Conservation (phyloP, 2,329 filamentous ascomycete species). For the Ascochyta lentis region DNA sequence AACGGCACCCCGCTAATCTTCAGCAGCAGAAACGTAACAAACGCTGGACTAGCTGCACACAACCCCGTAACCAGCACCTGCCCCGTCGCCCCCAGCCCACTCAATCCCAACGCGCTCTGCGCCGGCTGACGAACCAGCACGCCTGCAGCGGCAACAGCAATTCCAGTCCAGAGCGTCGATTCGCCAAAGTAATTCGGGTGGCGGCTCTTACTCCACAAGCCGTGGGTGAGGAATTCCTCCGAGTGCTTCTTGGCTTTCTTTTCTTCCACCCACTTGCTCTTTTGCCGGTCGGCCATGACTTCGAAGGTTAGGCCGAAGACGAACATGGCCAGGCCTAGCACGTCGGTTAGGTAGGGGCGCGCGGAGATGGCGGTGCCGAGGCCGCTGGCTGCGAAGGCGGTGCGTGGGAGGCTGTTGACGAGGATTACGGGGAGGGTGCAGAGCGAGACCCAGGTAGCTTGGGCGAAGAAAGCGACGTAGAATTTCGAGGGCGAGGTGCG, state of each 20-base stretch:
- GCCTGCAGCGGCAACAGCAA: constrained; percentile 66
- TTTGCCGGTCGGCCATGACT: constrained; percentile 68
- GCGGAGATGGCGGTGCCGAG: constrained; percentile 55
- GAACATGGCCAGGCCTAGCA: constrained; percentile 65
- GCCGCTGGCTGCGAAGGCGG: constrained; percentile 52
- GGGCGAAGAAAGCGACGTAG: constrained; percentile 62
- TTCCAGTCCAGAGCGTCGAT: constrained; percentile 71
- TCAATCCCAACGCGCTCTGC: constrained; percentile 64
- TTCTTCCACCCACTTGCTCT: constrained; percentile 65
- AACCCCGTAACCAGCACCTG: constrained; percentile 57
- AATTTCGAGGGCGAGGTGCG: constrained; percentile 61
- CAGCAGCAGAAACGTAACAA: constrained; percentile 67
- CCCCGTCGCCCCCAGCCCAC: constrained; percentile 48
- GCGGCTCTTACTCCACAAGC: constrained; percentile 66
- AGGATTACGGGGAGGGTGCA: constrained; percentile 70
- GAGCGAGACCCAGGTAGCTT: constrained; percentile 73
- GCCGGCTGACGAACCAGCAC: constrained; percentile 62
- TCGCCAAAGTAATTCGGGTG: constrained; percentile 80
- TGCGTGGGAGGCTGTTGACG: constrained; percentile 66
- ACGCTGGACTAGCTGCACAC: constrained; percentile 67
- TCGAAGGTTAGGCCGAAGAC: constrained; percentile 67
- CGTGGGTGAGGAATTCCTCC: constrained; percentile 69
- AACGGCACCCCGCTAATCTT: constrained; percentile 70
- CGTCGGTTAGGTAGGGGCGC: constrained; percentile 56
- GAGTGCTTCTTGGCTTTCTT: constrained; percentile 70